These are phyloP conservation scores for Firmiana major DNA, from an alignment of 345 rosid species.

Conservation along the genomic window DNA sequence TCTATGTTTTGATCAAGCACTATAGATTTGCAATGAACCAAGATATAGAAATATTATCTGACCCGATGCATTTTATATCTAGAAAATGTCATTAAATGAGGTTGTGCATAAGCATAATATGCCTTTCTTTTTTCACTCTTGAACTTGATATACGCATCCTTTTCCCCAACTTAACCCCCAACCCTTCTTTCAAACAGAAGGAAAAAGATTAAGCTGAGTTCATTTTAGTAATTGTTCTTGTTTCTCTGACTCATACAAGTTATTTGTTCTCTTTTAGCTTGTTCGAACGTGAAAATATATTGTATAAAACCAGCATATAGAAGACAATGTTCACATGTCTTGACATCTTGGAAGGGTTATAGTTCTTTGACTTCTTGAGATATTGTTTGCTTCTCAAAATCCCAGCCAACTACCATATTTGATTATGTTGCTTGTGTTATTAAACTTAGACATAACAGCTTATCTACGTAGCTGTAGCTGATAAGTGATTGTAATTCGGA, in stretches of 20 bases:
- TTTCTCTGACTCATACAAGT: not conserved
- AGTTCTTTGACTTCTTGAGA: not conserved
- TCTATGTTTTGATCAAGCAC: not conserved
- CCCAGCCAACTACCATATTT: not conserved
- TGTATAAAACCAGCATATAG: not conserved
- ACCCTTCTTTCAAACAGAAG: not conserved
- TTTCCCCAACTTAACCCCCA: not conserved
- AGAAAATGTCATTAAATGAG: not conserved
- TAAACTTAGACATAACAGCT: not conserved
- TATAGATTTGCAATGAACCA: not conserved
- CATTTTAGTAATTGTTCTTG: not conserved
- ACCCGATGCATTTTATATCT: not conserved
- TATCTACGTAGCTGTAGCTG: not conserved
- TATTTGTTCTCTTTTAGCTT: not conserved
- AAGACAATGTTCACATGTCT: not conserved
- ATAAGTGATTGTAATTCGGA: not conserved
- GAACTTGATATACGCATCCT: not conserved
- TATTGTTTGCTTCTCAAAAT: not conserved
- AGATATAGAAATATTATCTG: not conserved
- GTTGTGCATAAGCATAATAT: not conserved
- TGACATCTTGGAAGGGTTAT: not conserved
- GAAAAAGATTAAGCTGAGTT: not conserved
- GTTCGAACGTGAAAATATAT: not conserved
- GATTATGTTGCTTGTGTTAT: not conserved
- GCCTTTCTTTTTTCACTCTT: not conserved